Evolutionary conservation across 2,329 filamentous ascomycete species (phyloP).

Genomic region (Amauroascus verrucosus): DNA sequence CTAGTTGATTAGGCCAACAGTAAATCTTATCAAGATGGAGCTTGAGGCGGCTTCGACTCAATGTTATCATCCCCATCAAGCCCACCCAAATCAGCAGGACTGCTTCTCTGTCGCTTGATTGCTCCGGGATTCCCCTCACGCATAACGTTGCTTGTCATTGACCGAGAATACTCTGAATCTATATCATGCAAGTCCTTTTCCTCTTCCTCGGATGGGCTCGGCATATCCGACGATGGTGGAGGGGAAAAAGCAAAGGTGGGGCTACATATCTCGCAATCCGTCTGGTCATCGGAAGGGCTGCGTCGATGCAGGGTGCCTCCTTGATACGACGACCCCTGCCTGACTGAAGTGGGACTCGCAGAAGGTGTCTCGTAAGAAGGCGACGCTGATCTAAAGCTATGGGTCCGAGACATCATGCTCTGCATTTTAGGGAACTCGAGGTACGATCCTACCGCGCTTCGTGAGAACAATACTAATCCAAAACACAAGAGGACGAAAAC

Average conservation of each 20-base stretch:
- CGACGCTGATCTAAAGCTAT: slow-evolving; percentile 33
- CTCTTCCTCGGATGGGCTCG: slow-evolving; percentile 17
- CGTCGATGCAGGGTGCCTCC: slow-evolving; percentile 15
- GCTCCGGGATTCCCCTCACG: background rate
- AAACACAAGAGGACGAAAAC: slow-evolving; percentile 79
- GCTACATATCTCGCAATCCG: slow-evolving; percentile 18
- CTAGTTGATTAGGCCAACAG: no score
- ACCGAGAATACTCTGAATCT: slow-evolving; percentile 9
- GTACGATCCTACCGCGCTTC: slow-evolving; percentile 34
- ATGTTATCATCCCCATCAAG: background rate
- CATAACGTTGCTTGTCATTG: slow-evolving; percentile 8
- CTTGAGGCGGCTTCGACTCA: background rate
- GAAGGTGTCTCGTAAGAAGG: slow-evolving; percentile 27
- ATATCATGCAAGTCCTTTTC: slow-evolving; percentile 16
- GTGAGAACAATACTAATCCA: slow-evolving; percentile 69
- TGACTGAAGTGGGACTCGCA: slow-evolving; percentile 29
- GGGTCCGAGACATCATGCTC: slow-evolving; percentile 38
- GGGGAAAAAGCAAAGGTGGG: slow-evolving; percentile 31
- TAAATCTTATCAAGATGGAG: background rate
- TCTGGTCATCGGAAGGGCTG: slow-evolving; percentile 5
- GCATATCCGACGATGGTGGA: slow-evolving; percentile 26
- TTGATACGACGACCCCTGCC: slow-evolving; percentile 10
- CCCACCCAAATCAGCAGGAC: slow-evolving; percentile 13
- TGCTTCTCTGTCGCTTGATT: slow-evolving; percentile 13
- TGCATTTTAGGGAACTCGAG: slow-evolving; percentile 40